A percentile compares a stretch with the other conserved stretches of the same genome.
These are phyloP conservation scores for Cyclotella atomus DNA, from an alignment of 108 stramenopile genomes.

Conservation along the genomic window DNA sequence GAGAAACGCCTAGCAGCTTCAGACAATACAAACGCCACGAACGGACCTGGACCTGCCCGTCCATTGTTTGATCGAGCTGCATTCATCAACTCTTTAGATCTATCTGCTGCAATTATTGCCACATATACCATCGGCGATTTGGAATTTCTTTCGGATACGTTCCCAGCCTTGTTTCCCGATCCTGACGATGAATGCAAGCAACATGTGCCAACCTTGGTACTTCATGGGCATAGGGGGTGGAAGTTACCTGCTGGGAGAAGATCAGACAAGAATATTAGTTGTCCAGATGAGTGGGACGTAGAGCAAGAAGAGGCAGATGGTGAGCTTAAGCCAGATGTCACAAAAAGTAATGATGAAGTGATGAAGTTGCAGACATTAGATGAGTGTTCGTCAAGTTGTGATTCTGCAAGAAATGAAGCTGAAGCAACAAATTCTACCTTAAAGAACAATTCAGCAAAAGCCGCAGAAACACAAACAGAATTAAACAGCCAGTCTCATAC, in stretches of 20 bases:
- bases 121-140: slow-evolving; percentile 63
- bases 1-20: slow-evolving; percentile 21
- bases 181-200: not conserved
- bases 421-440: not conserved
- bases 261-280: not conserved
- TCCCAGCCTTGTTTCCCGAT: slow-evolving; percentile 41
- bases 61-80: slow-evolving; percentile 67
- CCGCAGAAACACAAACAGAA: not conserved
- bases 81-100: slow-evolving; percentile 63
- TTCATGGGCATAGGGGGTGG: slow-evolving; percentile 75
- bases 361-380: not conserved
- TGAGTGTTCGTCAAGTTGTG: not conserved
- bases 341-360: not conserved
- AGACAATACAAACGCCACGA: not conserved
- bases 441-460: not conserved
- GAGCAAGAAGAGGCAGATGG: not conserved
- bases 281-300: not conserved
- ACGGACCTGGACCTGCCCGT: not conserved
- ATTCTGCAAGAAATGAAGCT: not conserved
- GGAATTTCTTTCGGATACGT: slow-evolving; percentile 21
- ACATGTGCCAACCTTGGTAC: slow-evolving; percentile 68
- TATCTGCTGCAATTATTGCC: slow-evolving; percentile 71
- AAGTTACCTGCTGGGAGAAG: not conserved
- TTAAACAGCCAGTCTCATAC: not conserved
- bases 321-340: not conserved